phyloP scores from a whole-genome alignment of 2,329 filamentous ascomycete genomes.

The Canariomyces notabilis region DNA sequence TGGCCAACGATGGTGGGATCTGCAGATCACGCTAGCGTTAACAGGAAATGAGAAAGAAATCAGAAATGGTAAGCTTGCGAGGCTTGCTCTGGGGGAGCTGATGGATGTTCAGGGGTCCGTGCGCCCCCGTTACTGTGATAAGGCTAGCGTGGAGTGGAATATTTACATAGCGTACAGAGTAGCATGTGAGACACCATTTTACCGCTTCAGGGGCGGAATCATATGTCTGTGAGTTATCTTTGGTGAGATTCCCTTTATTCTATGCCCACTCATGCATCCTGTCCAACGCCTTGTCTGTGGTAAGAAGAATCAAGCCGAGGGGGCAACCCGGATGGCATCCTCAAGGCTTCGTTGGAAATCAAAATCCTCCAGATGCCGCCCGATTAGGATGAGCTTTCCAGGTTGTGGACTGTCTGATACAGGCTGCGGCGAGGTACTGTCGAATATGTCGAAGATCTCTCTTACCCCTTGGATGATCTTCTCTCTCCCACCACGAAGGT shows the following conservation, averaged over 20 bases:
- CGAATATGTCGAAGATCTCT: slow-evolving; percentile 88
- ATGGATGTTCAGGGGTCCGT: too few relatives aligned
- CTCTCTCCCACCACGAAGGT: slow-evolving; percentile 56
- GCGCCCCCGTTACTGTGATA: too few relatives aligned
- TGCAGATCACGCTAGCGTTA: slow-evolving; percentile 1
- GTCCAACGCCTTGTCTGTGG: neutral
- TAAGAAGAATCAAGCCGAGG: neutral
- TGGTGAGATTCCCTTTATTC: neutral
- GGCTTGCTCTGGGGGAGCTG: too few relatives aligned
- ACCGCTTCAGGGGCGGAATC: too few relatives aligned
- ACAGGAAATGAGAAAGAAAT: too few relatives aligned
- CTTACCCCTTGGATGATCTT: slow-evolving; percentile 87
- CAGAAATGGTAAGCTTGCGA: too few relatives aligned
- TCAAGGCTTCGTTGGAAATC: slow-evolving; percentile 39
- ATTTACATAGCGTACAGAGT: too few relatives aligned
- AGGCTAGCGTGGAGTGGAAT: too few relatives aligned
- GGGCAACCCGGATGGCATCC: neutral
- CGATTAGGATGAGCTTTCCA: slow-evolving; percentile 61
- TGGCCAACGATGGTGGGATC: slow-evolving; percentile 3
- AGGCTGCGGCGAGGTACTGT: slow-evolving; percentile 40
- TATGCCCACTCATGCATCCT: neutral
- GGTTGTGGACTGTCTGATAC: slow-evolving; percentile 24
- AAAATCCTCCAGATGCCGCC: slow-evolving; percentile 47
- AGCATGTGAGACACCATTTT: too few relatives aligned
- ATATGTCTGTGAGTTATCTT: too few relatives aligned